A percentile compares a stretch with the other conserved stretches of the same genome.
phyloP scores from a whole-genome alignment of 1,284 basidiomycete genomes.

The Violaceomyces palustris region DNA sequence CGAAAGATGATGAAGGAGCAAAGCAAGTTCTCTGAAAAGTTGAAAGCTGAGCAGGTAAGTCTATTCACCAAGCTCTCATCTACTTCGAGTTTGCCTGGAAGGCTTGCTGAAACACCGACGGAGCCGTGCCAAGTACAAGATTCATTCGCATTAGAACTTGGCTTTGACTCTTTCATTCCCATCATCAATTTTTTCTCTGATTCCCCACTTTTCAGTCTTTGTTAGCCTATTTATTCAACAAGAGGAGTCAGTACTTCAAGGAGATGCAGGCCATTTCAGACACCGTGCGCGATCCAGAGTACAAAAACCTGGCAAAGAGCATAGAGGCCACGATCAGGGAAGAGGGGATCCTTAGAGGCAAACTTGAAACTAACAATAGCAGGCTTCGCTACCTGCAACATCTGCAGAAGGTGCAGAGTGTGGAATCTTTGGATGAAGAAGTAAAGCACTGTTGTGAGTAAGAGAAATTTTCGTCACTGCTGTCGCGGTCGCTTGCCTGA shows the following conservation, averaged over 20 bases:
- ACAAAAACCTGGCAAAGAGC: conserved; percentile 12
- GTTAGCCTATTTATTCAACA: conserved; percentile 34
- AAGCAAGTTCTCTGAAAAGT: conserved; percentile 19
- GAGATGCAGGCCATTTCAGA: conserved; percentile 47
- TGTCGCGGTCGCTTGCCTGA: too few relatives aligned
- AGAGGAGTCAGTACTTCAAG: conserved; percentile 40
- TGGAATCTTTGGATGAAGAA: conserved; percentile 16
- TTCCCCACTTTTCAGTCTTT: too few relatives aligned
- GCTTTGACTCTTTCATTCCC: too few relatives aligned
- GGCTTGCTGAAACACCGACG: too few relatives aligned
- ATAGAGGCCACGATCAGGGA: conserved; percentile 19
- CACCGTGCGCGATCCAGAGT: conserved; percentile 38
- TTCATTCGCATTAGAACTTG: too few relatives aligned
- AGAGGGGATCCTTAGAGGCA: conserved; percentile 13
- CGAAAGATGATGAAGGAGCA: conserved; percentile 23
- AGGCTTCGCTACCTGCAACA: conserved; percentile 41
- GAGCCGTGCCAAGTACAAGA: too few relatives aligned
- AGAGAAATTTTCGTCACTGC: too few relatives aligned
- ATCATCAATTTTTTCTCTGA: too few relatives aligned
- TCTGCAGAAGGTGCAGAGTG: conserved; percentile 27
- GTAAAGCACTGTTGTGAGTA: conserved; percentile 34
- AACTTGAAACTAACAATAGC: conserved; percentile 27
- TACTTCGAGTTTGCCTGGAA: too few relatives aligned
- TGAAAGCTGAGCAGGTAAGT: conserved; percentile 24
- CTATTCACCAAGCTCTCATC: too few relatives aligned